Evolutionary conservation across 495 filamentous ascomycete species (phyloP).

Genomic region (Trichoderma reesei): DNA sequence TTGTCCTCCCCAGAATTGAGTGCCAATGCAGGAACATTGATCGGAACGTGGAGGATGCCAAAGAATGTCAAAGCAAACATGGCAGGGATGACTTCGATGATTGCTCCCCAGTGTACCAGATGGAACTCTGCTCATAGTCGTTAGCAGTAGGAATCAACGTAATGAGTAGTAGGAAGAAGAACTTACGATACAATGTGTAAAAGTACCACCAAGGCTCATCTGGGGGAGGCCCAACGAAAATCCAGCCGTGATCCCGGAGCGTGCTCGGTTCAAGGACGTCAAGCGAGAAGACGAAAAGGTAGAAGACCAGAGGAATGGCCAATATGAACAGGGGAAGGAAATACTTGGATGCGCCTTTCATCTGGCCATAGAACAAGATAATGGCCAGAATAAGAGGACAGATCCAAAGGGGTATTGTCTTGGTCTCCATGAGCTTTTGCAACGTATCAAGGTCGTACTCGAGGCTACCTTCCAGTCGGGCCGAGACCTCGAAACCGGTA

Average conservation of each 20-base stretch:
- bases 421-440: constrained; percentile 53
- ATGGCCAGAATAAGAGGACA: constrained; percentile 70
- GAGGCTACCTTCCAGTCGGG: constrained; percentile 72
- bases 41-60: constrained; percentile 91
- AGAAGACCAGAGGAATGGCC: constrained; percentile 68
- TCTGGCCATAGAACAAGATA: constrained; percentile 64
- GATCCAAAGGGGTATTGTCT: constrained; percentile 74
- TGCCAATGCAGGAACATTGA: constrained; percentile 89
- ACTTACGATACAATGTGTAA: constrained; percentile 82
- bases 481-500: constrained; percentile 92
- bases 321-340: constrained; percentile 84
- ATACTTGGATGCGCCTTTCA: constrained; percentile 64
- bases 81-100: constrained; percentile 72
- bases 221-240: constrained; percentile 74
- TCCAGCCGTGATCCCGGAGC: constrained; percentile 69
- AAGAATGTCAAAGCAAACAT: constrained; percentile 99
- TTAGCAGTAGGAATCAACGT: constrained; percentile 14
- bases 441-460: constrained; percentile 70
- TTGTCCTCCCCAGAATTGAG: constrained; percentile 86
- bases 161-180: neutral
- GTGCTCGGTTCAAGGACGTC: constrained; percentile 50
- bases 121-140: constrained; percentile 49
- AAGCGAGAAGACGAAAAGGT: constrained; percentile 61
- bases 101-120: constrained; percentile 67
- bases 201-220: constrained; percentile 95